Conservation (phyloP, 495 filamentous ascomycete genomes). For the Xylaria scruposa region DNA sequence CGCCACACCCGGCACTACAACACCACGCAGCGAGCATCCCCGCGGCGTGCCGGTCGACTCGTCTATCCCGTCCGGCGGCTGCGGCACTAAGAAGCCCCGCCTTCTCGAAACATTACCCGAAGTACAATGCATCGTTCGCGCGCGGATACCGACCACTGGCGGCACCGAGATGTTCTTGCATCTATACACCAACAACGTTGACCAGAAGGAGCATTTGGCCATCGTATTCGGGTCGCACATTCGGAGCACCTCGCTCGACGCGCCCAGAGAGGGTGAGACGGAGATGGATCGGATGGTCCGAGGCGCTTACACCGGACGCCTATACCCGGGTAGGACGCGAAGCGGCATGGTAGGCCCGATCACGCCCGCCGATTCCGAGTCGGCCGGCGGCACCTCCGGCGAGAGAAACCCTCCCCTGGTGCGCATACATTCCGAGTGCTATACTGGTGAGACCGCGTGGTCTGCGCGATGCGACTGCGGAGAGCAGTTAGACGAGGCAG, state of each 20-base stretch:
- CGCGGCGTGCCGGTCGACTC: conserved; percentile 63
- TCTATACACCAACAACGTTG: conserved; percentile 88
- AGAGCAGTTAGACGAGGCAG: conserved; percentile 96
- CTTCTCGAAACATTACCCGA: conserved; percentile 72
- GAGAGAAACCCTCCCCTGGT: conserved; percentile 67
- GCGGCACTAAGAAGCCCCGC: conserved; percentile 65
- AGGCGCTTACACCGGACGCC: conserved; percentile 86
- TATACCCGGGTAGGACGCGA: conserved; percentile 83
- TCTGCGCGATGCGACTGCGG: conserved; percentile 97
- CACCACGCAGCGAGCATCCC: conserved; percentile 49
- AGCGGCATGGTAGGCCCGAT: conserved; percentile 55
- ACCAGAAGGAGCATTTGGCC: conserved; percentile 96
- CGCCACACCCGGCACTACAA: conserved; percentile 71
- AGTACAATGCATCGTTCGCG: conserved; percentile 82
- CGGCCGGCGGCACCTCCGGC: conserved; percentile 17
- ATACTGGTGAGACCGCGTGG: conserved; percentile 98
- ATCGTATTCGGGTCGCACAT: conserved; percentile 94
- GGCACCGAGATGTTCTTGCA: conserved; percentile 98
- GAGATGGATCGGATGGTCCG: conserved; percentile 96
- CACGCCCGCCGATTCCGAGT: conserved; percentile 31
- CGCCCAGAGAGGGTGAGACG: conserved; percentile 82
- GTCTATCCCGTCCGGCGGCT: conserved; percentile 54
- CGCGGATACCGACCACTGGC: conserved; percentile 83
- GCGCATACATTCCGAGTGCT: conserved; percentile 97
- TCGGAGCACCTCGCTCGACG: conserved; percentile 79